A percentile compares a stretch with the other conserved stretches of the same genome.
phyloP scores from a whole-genome alignment of 164 flowering plant genomes.

The Euptelea pleiosperma region DNA sequence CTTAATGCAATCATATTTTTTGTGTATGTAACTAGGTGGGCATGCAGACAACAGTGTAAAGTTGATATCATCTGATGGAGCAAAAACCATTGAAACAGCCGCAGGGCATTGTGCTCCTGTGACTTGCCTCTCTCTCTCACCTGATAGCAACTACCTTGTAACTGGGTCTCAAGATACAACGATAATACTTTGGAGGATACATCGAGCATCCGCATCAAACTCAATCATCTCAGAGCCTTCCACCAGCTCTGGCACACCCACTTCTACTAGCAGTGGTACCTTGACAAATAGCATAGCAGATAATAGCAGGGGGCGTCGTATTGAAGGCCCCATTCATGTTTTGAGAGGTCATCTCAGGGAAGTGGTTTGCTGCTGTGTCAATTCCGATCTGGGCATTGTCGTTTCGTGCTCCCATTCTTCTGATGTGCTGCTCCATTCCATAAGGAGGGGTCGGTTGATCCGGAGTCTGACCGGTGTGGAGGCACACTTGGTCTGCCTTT shows the following conservation, averaged over 20 bases:
- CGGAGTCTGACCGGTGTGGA: constrained; percentile 61
- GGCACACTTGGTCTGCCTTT: constrained; percentile 77
- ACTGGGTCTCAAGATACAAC: constrained; percentile 92
- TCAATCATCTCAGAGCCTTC: constrained; percentile 52
- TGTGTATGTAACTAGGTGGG: constrained; percentile 56
- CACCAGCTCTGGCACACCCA: constrained; percentile 36
- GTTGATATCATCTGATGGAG: constrained; percentile 85
- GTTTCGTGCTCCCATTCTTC: constrained; percentile 74
- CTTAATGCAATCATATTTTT: background rate
- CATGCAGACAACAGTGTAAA: constrained; percentile 88
- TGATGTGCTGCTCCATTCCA: constrained; percentile 79
- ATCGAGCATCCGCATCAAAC: constrained; percentile 36
- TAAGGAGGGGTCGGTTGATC: constrained; percentile 77
- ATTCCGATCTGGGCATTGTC: constrained; percentile 78
- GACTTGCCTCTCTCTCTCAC: constrained; percentile 80
- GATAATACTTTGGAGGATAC: constrained; percentile 84
- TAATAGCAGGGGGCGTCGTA: constrained; percentile 50
- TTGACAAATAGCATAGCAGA: constrained; percentile 43
- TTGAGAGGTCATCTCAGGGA: constrained; percentile 83
- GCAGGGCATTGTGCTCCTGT: constrained; percentile 91
- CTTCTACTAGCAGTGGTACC: constrained; percentile 41
- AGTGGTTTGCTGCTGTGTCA: constrained; percentile 71
- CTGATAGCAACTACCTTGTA: constrained; percentile 81
- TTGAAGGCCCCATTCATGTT: constrained; percentile 93
- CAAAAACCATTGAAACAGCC: constrained; percentile 89